Percentiles rank a stretch among this genome's conserved stretches.
Conservation (phyloP, 139 green algal genomes). For the Micromonas commoda region DNA sequence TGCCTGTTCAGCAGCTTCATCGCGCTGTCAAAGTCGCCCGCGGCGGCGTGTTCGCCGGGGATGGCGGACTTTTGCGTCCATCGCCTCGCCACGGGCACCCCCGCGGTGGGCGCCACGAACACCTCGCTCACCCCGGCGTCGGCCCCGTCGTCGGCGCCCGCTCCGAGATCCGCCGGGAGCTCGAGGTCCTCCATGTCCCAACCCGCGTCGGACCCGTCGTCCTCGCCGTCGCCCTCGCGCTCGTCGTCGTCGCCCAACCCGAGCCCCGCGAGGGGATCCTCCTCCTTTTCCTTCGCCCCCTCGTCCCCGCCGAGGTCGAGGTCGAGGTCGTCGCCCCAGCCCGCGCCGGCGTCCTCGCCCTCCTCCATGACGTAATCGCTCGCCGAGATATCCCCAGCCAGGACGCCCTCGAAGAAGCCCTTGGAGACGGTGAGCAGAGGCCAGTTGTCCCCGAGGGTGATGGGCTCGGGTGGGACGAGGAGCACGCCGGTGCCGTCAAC, state of each 20-base stretch:
- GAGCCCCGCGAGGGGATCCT: constrained; percentile 28
- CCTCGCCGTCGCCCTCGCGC: constrained; percentile 46
- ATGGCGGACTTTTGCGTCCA: constrained; percentile 78
- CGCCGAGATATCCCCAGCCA: constrained; percentile 36
- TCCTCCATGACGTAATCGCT: constrained; percentile 37
- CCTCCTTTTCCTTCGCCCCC: constrained; percentile 35
- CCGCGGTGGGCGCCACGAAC: constrained; percentile 74
- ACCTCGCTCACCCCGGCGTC: constrained; percentile 24
- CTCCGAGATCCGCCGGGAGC: constrained; percentile 60
- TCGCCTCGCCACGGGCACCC: constrained; percentile 59
- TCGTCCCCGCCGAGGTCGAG: constrained; percentile 52
- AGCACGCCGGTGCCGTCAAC: constrained; percentile 41
- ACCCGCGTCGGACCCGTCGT: constrained; percentile 66
- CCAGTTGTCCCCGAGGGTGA: constrained; percentile 91
- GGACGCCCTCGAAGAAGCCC: constrained; percentile 91
- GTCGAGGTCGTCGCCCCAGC: constrained; percentile 72
- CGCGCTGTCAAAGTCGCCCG: constrained; percentile 76
- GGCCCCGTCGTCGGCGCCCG: constrained; percentile 42
- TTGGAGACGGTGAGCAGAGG: constrained; percentile 93
- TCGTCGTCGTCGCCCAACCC: constrained; percentile 32
- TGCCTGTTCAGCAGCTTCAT: constrained; percentile 91
- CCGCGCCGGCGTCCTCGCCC: constrained; percentile 49
- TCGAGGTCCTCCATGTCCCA: constrained; percentile 91
- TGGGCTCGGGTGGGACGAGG: constrained; percentile 61
- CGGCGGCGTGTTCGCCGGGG: constrained; percentile 73